Evolutionary conservation across 78 protist genomes (phyloP).

Genomic region (Dictyostelium firmibasis): DNA sequence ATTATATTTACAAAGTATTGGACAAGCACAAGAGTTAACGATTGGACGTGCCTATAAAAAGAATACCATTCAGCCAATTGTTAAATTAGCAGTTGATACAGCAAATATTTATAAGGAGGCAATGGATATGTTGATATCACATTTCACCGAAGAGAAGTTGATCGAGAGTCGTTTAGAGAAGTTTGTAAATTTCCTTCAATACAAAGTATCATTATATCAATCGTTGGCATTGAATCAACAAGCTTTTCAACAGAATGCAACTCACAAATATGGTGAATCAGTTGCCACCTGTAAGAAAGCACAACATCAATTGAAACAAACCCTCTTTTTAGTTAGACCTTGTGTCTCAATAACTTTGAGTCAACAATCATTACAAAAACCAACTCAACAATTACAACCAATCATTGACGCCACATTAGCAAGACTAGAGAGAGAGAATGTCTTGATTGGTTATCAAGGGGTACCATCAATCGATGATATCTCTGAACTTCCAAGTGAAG

Average conservation of each 20-base stretch:
- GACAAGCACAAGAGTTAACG: constrained; percentile 58
- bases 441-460: constrained; percentile 31
- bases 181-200: neutral
- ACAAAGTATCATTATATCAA: constrained; percentile 26
- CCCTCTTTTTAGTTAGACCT: neutral
- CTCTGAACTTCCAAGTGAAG: constrained; percentile 11
- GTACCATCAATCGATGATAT: constrained; percentile 13
- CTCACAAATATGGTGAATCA: constrained; percentile 59
- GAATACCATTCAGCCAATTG: constrained; percentile 31
- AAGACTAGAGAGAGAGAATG: constrained; percentile 51
- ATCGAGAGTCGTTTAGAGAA: constrained; percentile 9
- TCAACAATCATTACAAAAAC: constrained; percentile 3
- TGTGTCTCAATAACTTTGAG: constrained; percentile 1
- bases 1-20: constrained; percentile 39
- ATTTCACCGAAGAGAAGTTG: neutral
- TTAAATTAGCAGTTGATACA: constrained; percentile 50
- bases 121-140: neutral
- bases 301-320: neutral
- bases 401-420: constrained; percentile 18
- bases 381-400: neutral
- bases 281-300: constrained; percentile 28
- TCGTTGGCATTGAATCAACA: constrained; percentile 13
- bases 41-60: constrained; percentile 68
- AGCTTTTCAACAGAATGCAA: constrained; percentile 28
- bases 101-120: constrained; percentile 40